These are phyloP conservation scores for Ophiostoma quercus DNA, from an alignment of 2,329 filamentous ascomycete species.

Conservation along the genomic window DNA sequence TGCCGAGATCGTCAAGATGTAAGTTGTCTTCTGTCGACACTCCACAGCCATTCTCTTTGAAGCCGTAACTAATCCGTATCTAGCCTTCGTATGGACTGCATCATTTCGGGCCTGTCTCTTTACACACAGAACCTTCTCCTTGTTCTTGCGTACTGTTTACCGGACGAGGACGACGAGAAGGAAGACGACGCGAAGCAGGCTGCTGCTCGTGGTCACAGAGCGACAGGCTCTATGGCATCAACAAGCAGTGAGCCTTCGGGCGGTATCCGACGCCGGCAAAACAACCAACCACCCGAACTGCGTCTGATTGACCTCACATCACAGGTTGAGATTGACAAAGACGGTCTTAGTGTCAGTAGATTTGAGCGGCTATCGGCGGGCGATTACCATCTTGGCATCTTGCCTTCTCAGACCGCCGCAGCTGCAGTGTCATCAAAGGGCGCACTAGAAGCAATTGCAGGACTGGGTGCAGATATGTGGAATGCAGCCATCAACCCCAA, in stretches of 20 bases:
- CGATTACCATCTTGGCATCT: constrained; percentile 83
- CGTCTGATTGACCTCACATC: constrained; percentile 84
- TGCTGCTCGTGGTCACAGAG: constrained; percentile 37
- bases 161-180: constrained; percentile 56
- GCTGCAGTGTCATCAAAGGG: constrained; percentile 62
- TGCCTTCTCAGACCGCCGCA: constrained; percentile 68
- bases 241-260: constrained; percentile 55
- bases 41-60: neutral
- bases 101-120: constrained; percentile 92
- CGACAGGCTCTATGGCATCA: constrained; percentile 44
- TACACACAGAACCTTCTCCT: constrained; percentile 90
- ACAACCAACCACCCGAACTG: constrained; percentile 80
- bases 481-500: constrained; percentile 85
- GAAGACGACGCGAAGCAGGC: constrained; percentile 30
- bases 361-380: constrained; percentile 80
- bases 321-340: constrained; percentile 81
- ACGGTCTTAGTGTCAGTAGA: constrained; percentile 77
- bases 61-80: neutral
- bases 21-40: constrained; percentile 29
- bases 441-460: constrained; percentile 69
- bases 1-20: constrained; percentile 91
- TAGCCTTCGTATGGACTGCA: constrained; percentile 91
- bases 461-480: constrained; percentile 72
- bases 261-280: constrained; percentile 65
- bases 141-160: constrained; percentile 82